Evolutionary conservation across 306 rosid genomes (phyloP), one percentile per base, ranked within the genome.

Genomic region (Lotus japonicus): DNA sequence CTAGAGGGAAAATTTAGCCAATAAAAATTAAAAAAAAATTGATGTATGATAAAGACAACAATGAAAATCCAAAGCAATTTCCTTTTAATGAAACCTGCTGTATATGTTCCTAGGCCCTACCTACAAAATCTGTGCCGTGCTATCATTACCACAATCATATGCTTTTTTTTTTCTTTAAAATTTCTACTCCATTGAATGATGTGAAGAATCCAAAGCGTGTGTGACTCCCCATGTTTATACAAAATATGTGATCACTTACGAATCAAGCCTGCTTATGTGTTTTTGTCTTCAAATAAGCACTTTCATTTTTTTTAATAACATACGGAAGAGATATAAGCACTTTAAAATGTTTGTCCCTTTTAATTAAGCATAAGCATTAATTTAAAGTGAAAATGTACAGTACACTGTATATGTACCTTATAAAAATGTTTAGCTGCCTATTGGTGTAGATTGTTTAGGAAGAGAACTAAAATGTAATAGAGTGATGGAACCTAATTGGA

Each of bases 161-260:
- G 64, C 23, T 38, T 62, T 50, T 61, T 9, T n/a, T n/a, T n/a
- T 13, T 11, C 9, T 38, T 46, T 9, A 28, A 28, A n/a, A 28
- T 10, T 45, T 43, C 2, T 64, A 17, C 16, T 33, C 33, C 56
- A 26, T 66, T 48, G 73, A 58, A 48, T 58, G 50, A 66, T 66
- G 68, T 21, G 58, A 66, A 66, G 55, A 75, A 66, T 66, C 68
- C 73, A 66, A 74, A 60, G 67, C 35, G 18, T 19, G 7, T 48
- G 26, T 45, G 33, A 16, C 59, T 31, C 57, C 21, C 9, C 4
- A 53, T 28, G 38, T 26, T 45, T 11, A 7, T 45, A 18, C 11
- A 53, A 35, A 50, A 59, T 17, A 6, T 2, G 41, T 21, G 56
- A 65, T 51, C 66, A 53, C 23, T 21, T 41, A 33, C 12, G 65